phyloP scores from a whole-genome alignment of 331 rosid genomes.

The Quercus phellos region DNA sequence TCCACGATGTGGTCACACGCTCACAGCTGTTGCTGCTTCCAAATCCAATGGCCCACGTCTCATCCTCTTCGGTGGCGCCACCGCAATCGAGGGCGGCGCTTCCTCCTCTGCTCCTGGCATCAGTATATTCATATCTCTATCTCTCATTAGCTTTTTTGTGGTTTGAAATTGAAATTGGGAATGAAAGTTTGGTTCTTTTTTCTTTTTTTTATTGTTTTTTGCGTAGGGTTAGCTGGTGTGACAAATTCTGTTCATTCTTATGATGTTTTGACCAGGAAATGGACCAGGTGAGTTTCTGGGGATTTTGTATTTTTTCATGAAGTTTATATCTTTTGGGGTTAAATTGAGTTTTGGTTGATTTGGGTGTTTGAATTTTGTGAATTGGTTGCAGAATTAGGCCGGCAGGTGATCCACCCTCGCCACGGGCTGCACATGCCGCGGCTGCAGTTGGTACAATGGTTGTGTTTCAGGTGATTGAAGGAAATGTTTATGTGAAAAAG shows the following conservation, averaged over 20 bases:
- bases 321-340: not conserved
- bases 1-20: slow-evolving; percentile 86
- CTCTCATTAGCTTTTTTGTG: not conserved
- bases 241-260: slow-evolving; percentile 88
- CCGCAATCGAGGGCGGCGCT: slow-evolving; percentile 94
- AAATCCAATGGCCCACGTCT: slow-evolving; percentile 79
- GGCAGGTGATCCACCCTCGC: slow-evolving; percentile 97
- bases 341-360: slow-evolving; percentile 23
- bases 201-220: slow-evolving; percentile 2
- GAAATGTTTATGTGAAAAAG: not conserved
- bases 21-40: slow-evolving; percentile 86
- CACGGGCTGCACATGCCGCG: slow-evolving; percentile 96
- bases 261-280: slow-evolving; percentile 74
- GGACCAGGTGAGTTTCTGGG: slow-evolving; percentile 65
- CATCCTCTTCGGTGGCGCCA: slow-evolving; percentile 97
- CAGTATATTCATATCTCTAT: slow-evolving; percentile 26
- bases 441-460: slow-evolving; percentile 98
- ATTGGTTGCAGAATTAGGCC: slow-evolving; percentile 58
- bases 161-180: not conserved
- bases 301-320: not conserved
- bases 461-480: slow-evolving; percentile 79
- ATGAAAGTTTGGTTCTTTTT: not conserved
- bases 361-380: slow-evolving; percentile 14
- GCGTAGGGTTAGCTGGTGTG: slow-evolving; percentile 89
- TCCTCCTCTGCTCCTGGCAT: slow-evolving; percentile 86